These are phyloP conservation scores for Cryptococcus hybrid DNA, from an alignment of 1,284 basidiomycete genomes.

Conservation along the genomic window DNA sequence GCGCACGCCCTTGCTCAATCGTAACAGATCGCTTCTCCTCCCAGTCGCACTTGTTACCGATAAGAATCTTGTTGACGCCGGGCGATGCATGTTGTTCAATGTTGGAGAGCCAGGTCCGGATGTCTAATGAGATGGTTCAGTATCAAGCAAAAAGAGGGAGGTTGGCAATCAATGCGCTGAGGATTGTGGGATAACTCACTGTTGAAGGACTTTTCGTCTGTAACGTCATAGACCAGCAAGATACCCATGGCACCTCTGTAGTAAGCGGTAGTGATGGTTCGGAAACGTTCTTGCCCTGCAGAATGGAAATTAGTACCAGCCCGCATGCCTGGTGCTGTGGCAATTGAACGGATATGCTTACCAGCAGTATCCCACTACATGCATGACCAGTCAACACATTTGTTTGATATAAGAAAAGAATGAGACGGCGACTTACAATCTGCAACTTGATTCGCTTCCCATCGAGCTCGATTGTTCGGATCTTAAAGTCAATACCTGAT, in stretches of 20 bases:
- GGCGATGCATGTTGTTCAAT: constrained; percentile 99
- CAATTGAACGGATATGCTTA: constrained; percentile 10
- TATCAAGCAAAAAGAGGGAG: neutral
- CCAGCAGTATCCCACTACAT: constrained; percentile 95
- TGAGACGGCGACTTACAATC: constrained; percentile 68
- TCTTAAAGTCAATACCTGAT: constrained; percentile 50
- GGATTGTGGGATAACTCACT: constrained; percentile 59
- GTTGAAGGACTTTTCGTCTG: constrained; percentile 96
- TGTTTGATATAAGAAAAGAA: neutral
- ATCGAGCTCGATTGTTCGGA: constrained; percentile 98
- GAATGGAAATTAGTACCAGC: neutral
- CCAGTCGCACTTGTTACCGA: constrained; percentile 99
- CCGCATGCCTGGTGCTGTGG: neutral
- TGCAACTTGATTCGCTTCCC: constrained; percentile 99
- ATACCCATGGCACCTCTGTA: constrained; percentile 99
- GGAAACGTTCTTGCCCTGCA: constrained; percentile 89
- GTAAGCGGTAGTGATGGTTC: constrained; percentile 99
- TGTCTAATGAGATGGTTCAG: constrained; percentile 46
- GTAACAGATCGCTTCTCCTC: constrained; percentile 92
- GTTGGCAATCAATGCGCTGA: neutral
- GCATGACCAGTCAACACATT: neutral
- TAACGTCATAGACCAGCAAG: constrained; percentile 96
- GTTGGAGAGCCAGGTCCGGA: constrained; percentile 97
- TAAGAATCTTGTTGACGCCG: constrained; percentile 98
- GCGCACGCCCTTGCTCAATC: constrained; percentile 62